A percentile compares a stretch with the other conserved stretches of the same genome.
These are phyloP conservation scores for Fusarium cyanostomum DNA, from an alignment of 2,329 filamentous ascomycete genomes.

Conservation along the genomic window DNA sequence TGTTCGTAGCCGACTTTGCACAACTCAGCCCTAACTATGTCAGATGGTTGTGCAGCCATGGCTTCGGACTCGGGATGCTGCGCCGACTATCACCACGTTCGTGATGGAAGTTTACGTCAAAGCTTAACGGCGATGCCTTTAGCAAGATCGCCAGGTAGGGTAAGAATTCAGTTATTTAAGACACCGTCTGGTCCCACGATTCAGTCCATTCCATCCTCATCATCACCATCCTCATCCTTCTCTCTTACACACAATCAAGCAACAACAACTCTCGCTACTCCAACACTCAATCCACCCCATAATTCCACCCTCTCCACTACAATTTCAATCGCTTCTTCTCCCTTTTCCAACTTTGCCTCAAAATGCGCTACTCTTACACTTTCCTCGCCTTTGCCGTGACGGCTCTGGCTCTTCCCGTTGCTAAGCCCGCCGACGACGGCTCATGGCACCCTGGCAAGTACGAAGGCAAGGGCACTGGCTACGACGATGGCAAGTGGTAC, in stretches of 20 bases:
- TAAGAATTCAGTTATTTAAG: conserved; percentile 17
- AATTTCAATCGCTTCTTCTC: not conserved
- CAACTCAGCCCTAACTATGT: conserved; percentile 20
- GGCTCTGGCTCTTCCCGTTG: conserved; percentile 34
- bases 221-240: conserved; percentile 14
- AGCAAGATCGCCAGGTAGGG: not conserved
- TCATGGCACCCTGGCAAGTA: conserved; percentile 27
- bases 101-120: not conserved
- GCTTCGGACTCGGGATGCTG: not conserved
- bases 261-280: conserved; percentile 4
- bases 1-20: not conserved
- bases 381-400: conserved; percentile 35
- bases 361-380: conserved; percentile 37
- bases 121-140: not conserved
- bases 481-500: conserved; percentile 15
- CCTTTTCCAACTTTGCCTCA: not conserved
- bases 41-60: not conserved
- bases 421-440: conserved; percentile 31
- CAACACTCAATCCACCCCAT: not conserved
- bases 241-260: not conserved
- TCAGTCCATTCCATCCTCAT: conserved; percentile 6
- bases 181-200: not conserved
- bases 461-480: not conserved
- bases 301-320: not conserved
- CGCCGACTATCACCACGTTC: conserved; percentile 1